Evolutionary conservation across 768 basidiomycete genomes (phyloP), one percentile per base, ranked within the genome.

Genomic region (Mrakia gelida): DNA sequence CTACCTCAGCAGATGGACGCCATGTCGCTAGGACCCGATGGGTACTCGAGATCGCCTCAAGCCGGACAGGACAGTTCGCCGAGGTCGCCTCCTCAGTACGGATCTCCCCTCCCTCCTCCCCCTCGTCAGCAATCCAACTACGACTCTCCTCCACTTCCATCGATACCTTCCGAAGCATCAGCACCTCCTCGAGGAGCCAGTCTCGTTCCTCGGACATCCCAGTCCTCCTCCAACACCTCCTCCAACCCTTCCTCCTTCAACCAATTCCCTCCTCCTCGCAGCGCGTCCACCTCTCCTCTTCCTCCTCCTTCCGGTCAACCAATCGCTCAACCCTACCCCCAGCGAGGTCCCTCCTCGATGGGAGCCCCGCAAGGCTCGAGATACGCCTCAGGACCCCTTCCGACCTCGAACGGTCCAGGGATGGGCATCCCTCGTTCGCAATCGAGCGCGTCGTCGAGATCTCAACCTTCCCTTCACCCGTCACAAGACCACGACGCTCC

Each of bases 1-100:
- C 34, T 77, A 32, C 61, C 59, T 21, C 76, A 77, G 76, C 76
- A 77, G 49, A 72, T 77, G 76, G 71, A 77, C 59, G 18, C 68
- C 16, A 71, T 77, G 76, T 71, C 70, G 70, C 70, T 77, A 13
- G 67, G 73, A 2, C 67, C 67, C 3, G 67, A 70, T 15, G 67
- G 67, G 21, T 70, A 41, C 67, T 70, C 67, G 34, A 32, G 49
- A 23, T 59, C 73, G n/a, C 45, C 73, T 26, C n/a, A 38, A 16
- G 73, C 30, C 7, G 67, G 73, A 18, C 54, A 34, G 18, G 56
- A 73, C 18, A 18, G 32, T 28, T 38, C 38, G 26, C 71, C 72
- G 11, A 28, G 67, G 18, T 74, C 77, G 23, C 72, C 73, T 26
- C 77, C 77, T 5, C 59, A 54, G 30, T 72, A 71, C 34, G 73